Evolutionary conservation across 2,329 filamentous ascomycete species (phyloP).

Genomic region (Sphaerulina vaccinii): DNA sequence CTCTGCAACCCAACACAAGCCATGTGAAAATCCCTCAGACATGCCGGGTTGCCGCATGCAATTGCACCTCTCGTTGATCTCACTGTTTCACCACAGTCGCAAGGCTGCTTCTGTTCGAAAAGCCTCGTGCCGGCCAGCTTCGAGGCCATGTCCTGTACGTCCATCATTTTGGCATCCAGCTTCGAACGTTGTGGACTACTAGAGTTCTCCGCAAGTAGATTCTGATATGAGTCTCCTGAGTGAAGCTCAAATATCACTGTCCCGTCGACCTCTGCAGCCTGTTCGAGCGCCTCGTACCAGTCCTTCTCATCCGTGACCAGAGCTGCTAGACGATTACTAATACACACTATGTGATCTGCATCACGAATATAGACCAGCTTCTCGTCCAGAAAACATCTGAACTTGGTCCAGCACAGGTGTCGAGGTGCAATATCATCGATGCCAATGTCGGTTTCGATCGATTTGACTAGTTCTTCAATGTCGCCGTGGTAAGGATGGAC

Average conservation of each 20-base stretch:
- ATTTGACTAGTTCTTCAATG: conserved; percentile 13
- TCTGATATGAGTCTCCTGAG: conserved; percentile 3
- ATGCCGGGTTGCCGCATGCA: conserved; percentile 20
- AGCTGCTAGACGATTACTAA: conserved; percentile 5
- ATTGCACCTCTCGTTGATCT: conserved; percentile 15
- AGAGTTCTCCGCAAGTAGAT: conserved; percentile 1
- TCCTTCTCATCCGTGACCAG: conserved; percentile 16
- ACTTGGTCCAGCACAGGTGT: conserved; percentile 18
- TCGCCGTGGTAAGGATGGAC: conserved; percentile 2
- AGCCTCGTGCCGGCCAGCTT: not conserved
- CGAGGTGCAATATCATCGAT: conserved; percentile 13
- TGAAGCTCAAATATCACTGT: conserved; percentile 18
- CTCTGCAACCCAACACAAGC: conserved; percentile 18
- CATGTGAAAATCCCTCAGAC: conserved; percentile 22
- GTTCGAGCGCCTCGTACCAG: conserved; percentile 8
- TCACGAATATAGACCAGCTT: conserved; percentile 10
- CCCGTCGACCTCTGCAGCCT: conserved; percentile 4
- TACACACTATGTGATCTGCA: conserved; percentile 18
- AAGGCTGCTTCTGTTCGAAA: conserved; percentile 9
- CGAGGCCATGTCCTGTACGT: not conserved
- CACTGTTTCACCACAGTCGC: conserved; percentile 20
- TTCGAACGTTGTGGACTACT: not conserved
- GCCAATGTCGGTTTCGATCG: conserved; percentile 5
- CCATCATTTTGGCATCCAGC: not conserved
- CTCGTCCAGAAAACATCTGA: conserved; percentile 12